Evolutionary conservation across 192 early-diverging fungal genomes (phyloP), one percentile per base, ranked within the genome.

Genomic region (Haplosporangium gracile): DNA sequence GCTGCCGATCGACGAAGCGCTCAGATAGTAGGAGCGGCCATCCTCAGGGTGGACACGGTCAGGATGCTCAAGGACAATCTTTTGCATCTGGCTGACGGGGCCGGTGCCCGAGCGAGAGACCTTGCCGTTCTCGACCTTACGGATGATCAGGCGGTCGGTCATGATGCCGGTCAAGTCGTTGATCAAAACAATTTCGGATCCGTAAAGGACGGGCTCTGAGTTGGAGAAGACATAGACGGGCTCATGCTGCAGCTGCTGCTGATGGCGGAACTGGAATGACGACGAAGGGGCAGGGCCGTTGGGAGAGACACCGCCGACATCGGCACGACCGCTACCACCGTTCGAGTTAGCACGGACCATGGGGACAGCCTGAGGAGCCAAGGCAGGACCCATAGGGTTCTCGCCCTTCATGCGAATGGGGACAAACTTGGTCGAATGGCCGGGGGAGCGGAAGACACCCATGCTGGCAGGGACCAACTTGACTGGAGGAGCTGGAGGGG

Each of bases 71-170:
- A 96, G 89, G n/a, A 95, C 94, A 68, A 96, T 88, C 89, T 96
- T 96, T 89, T 96, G 95, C 95, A 96, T 95, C 88, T 96, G 95
- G 82, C 94, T 95, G 39, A 96, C 93, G 13, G 94, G 93, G 0
- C 94, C 95, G 74, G 87, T 87, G 10, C 94, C 93, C 60, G 89
- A 88, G 51, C 90, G 88, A 20, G 93, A 92, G 38, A 95, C 91
- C n/a, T 92, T 89, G 26, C 94, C 94, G 63, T 94, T 95, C 82
- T 96, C 95, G 13, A 96, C 95, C 82, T 95, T 95, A 85, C 93
- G 93, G 72, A 96, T 94, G 42, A 96, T 91, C 83, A 96, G 90
- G 18, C 91, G 90, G 51, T 94, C 94, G 36, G 95, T 94, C 78
- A 86, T 88, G 36, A 94, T 90, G n/a, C 94, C 94, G 10, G 92